Evolutionary conservation across 2,329 filamentous ascomycete genomes (phyloP), one percentile per base, ranked within the genome.

Genomic region (Juglanconis juglandina): DNA sequence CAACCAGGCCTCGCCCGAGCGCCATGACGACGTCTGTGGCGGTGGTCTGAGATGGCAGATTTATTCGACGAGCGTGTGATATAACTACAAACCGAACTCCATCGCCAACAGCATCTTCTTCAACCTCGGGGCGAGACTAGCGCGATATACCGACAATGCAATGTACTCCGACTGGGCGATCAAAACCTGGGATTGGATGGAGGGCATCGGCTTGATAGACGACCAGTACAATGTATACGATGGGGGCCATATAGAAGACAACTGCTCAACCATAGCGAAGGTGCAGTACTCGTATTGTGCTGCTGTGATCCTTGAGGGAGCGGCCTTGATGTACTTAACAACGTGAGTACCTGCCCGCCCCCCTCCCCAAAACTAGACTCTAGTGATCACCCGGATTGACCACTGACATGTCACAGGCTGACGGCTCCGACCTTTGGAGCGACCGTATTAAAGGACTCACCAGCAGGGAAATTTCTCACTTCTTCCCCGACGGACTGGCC

Each of bases 271-370:
- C 50, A 75, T 84, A 63, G 81, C 83, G 70, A 76, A 79, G 61
- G 74, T 81, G 5, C 83, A 87, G 65, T 88, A 83, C 75, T 82
- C 83, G 0, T 86, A 87, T 69, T 86, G 84, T 66, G 80, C 83
- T 42, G 86, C 82, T 24, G 76, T 85, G 3, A 84, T 81, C 60
- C 67, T 87, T 4, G 76, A 81, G 37, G 87, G 86, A 2, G 80
- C 81, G 1, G 86, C 86, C 2, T 81, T 81, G 67, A 85, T 89
- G 84, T 89, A 86, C n/a, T n/a, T 70, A 87, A 88, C 66, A 77
- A 72, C 49, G 78, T 80, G 68, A 66, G 77, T 72, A 6, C 24
- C 24, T 32, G 34, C 14, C 39, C 14, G 5, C 14, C 32, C 3
- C 7, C 6, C 13, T 47, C 4, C n/a, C 37, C 11, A 39, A 6